Evolutionary conservation across 1,139 yeast species (phyloP).

Genomic region (Hemisphaericaspora lyxosophila): DNA sequence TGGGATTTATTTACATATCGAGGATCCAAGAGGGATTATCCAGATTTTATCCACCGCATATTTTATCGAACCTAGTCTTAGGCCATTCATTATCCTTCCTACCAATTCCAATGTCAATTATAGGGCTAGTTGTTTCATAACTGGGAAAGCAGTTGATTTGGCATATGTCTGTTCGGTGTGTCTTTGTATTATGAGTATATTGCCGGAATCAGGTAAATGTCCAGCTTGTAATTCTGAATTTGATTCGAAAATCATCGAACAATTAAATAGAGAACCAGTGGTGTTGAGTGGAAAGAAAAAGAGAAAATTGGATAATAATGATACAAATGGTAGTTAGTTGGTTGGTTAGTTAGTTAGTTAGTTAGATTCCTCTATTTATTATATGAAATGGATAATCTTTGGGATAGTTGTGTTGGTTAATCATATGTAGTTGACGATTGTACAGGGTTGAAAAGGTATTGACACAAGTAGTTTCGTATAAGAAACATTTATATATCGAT

Average conservation of each 20-base stretch:
- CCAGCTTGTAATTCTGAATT: slow-evolving; percentile 54
- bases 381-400: slow-evolving; percentile 38
- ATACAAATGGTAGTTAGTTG: too few relatives aligned
- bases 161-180: slow-evolving; percentile 97
- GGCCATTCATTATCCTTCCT: slow-evolving; percentile 75
- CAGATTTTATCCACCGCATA: slow-evolving; percentile 66
- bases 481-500: slow-evolving; percentile 43
- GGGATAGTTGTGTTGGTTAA: slow-evolving; percentile 52
- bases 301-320: slow-evolving; percentile 35
- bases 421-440: slow-evolving; percentile 47
- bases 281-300: slow-evolving; percentile 43
- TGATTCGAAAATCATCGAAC: slow-evolving; percentile 48
- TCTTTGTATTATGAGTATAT: slow-evolving; percentile 72
- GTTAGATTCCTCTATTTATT: slow-evolving; percentile 26
- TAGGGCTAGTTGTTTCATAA: slow-evolving; percentile 89
- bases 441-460: slow-evolving; percentile 31
- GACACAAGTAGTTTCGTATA: slow-evolving; percentile 25
- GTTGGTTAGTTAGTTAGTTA: slow-evolving; percentile 1
- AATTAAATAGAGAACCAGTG: slow-evolving; percentile 52
- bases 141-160: slow-evolving; percentile 84
- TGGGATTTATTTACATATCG: slow-evolving; percentile 79
- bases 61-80: slow-evolving; percentile 78
- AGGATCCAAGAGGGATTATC: slow-evolving; percentile 74
- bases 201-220: slow-evolving; percentile 54
- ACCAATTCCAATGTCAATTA: slow-evolving; percentile 87